phyloP scores from a whole-genome alignment of 345 rosid genomes.

The Gossypium herbaceum region DNA sequence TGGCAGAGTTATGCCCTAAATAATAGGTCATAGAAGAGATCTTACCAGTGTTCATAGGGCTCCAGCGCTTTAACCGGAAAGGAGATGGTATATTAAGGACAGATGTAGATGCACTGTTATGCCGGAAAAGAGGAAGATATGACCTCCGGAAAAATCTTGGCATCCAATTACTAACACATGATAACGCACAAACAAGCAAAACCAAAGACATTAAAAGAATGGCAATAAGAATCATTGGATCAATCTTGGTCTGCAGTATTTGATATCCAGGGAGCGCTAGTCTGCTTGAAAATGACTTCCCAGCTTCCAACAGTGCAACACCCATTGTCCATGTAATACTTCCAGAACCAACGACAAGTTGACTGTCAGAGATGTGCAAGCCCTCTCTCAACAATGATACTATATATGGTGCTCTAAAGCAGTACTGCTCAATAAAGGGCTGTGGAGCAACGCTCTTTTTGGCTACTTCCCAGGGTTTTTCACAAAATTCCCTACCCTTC shows the following conservation, averaged over 20 bases:
- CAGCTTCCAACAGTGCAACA: conserved; percentile 85
- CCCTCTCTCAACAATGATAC: conserved; percentile 85
- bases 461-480: conserved; percentile 73
- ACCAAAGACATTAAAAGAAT: conserved; percentile 57
- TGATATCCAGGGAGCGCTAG: conserved; percentile 56
- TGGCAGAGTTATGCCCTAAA: not conserved
- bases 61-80: conserved; percentile 80
- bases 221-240: conserved; percentile 56
- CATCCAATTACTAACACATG: conserved; percentile 62
- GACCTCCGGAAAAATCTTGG: conserved; percentile 65
- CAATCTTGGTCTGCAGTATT: conserved; percentile 58
- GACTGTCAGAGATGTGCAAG: conserved; percentile 74
- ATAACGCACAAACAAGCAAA: conserved; percentile 69
- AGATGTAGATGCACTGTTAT: conserved; percentile 58
- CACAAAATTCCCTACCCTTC: conserved; percentile 83
- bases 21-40: conserved; percentile 15
- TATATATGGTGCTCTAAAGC: conserved; percentile 94
- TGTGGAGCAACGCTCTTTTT: conserved; percentile 83
- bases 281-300: conserved; percentile 63
- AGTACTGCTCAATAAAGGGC: conserved; percentile 97
- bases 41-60: conserved; percentile 77
- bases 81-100: conserved; percentile 76
- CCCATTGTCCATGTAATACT: conserved; percentile 98
- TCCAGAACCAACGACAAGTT: conserved; percentile 82
- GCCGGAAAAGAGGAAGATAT: conserved; percentile 72